Percentiles rank a stretch among this genome's conserved stretches.
Evolutionary conservation across 179 eudicot species (phyloP).

Genomic region (Silene vulgaris): DNA sequence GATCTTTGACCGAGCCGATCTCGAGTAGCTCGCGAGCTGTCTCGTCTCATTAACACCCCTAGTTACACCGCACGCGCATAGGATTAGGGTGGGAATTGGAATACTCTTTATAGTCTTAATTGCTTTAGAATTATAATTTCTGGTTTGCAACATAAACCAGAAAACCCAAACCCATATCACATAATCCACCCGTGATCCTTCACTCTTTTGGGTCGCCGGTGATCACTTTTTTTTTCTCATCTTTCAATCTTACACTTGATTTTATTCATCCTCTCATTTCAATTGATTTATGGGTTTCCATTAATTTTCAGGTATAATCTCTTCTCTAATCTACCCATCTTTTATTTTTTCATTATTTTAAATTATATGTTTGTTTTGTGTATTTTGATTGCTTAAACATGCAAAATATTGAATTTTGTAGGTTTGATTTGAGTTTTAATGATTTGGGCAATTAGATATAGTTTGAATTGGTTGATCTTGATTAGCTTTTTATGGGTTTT

Average conservation of each 20-base stretch:
- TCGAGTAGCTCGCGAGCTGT: too few relatives aligned
- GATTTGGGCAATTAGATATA: not conserved
- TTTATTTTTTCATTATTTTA: not conserved
- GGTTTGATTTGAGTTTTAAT: not conserved
- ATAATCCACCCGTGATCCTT: not conserved
- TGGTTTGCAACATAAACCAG: not conserved
- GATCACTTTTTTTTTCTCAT: constrained; percentile 10
- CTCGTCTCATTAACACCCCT: too few relatives aligned
- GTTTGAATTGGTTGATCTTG: constrained; percentile 4
- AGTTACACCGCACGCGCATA: too few relatives aligned
- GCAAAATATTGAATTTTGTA: not conserved
- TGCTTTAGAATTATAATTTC: too few relatives aligned
- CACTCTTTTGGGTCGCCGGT: constrained; percentile 9
- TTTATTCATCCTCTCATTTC: not conserved
- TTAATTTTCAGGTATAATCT: not conserved
- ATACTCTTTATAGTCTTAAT: too few relatives aligned
- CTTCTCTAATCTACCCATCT: not conserved
- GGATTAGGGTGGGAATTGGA: too few relatives aligned
- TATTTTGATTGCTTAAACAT: constrained; percentile 2
- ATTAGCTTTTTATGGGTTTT: not conserved
- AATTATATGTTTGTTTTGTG: not conserved
- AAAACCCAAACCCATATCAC: not conserved
- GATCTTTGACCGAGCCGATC: too few relatives aligned
- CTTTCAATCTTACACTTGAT: not conserved
- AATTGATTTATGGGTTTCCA: not conserved